Evolutionary conservation across 75 land plant species (phyloP).

Genomic region (Cryptomeria japonica): DNA sequence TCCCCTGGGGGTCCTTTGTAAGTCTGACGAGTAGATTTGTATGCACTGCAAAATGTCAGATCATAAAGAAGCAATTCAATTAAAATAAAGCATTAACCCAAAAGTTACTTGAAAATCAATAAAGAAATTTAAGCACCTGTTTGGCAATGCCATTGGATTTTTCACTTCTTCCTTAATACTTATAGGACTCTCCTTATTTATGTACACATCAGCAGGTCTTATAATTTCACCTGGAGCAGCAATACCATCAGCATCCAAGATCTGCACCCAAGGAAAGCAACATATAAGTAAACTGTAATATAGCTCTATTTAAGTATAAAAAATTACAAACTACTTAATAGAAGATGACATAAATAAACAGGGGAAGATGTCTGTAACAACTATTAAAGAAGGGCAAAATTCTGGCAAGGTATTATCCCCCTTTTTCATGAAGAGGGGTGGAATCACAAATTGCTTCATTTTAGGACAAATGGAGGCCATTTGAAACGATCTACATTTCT

Average conservation of each 20-base stretch:
- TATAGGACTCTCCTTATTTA: slow-evolving; percentile 83
- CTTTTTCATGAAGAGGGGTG: too few species aligned
- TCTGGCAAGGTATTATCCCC: neutral
- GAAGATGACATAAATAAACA: neutral
- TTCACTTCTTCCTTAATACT: slow-evolving; percentile 29
- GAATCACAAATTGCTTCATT: too few species aligned
- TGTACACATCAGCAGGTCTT: slow-evolving; percentile 68
- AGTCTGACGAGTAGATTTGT: slow-evolving; percentile 52
- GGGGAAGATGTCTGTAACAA: neutral
- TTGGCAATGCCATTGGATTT: slow-evolving; percentile 44
- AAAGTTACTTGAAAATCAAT: neutral
- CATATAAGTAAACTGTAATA: neutral
- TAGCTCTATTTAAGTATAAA: neutral
- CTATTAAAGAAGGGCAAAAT: neutral
- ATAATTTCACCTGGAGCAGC: slow-evolving; percentile 96
- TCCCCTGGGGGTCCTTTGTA: slow-evolving; percentile 83
- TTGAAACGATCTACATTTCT: neutral
- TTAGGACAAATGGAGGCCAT: neutral
- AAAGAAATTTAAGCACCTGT: slow-evolving; percentile 38
- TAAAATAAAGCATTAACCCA: neutral
- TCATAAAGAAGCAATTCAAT: neutral
- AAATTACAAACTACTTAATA: neutral
- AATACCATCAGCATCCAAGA: slow-evolving; percentile 91
- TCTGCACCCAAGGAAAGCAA: slow-evolving; percentile 25
- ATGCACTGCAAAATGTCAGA: slow-evolving; percentile 46